Conservation (phyloP, 495 filamentous ascomycete genomes). For the Penicillium argentinense region DNA sequence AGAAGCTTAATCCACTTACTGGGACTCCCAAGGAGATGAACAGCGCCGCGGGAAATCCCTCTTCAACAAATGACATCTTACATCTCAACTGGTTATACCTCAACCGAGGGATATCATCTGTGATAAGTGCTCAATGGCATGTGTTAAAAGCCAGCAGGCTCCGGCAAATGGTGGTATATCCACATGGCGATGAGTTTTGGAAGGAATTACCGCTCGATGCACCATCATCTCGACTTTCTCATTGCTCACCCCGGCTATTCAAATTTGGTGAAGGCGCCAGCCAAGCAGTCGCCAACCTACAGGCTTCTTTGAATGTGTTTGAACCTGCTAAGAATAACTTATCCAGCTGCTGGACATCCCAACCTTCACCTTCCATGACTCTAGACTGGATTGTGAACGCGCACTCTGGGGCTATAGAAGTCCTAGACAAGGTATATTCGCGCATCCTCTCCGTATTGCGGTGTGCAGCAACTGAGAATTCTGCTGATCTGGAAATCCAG, state of each 20-base stretch:
- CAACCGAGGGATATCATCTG: slow-evolving; percentile 1
- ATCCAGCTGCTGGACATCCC: slow-evolving; percentile 9
- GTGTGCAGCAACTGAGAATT: neutral
- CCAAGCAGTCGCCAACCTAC: slow-evolving; percentile 3
- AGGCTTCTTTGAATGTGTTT: neutral
- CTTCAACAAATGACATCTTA: neutral
- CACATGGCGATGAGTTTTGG: slow-evolving; percentile 8
- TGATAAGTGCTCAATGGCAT: slow-evolving; percentile 7
- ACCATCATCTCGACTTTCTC: slow-evolving; percentile 5
- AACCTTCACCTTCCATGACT: neutral
- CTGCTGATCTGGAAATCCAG: slow-evolving; percentile 17
- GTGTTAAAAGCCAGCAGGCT: slow-evolving; percentile 7
- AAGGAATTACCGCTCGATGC: neutral
- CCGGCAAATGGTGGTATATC: slow-evolving; percentile 1
- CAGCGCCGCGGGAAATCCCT: neutral
- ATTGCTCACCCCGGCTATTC: slow-evolving; percentile 4
- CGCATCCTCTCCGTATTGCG: neutral
- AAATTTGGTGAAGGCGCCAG: slow-evolving; percentile 5
- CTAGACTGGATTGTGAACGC: slow-evolving; percentile 1
- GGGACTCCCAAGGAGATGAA: neutral
- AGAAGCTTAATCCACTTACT: neutral
- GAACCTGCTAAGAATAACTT: neutral
- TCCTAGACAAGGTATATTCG: neutral
- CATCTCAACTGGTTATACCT: slow-evolving; percentile 13
- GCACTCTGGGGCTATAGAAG: neutral